A percentile compares a stretch with the other conserved stretches of the same genome.
These are phyloP conservation scores for Ilex paraguariensis DNA, from an alignment of 305 asterid genomes.

Conservation along the genomic window DNA sequence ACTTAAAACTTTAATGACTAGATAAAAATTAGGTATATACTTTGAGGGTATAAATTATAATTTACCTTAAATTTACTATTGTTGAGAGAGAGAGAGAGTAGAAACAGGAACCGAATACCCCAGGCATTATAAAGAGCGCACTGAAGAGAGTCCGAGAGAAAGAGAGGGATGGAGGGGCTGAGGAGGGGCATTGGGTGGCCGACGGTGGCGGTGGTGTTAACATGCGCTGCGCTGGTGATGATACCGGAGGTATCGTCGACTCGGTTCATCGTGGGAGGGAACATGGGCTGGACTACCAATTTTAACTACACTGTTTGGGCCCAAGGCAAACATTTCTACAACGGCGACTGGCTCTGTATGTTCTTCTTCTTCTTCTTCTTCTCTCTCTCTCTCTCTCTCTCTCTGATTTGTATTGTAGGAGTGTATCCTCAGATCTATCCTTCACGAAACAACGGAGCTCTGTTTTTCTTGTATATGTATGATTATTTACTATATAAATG, in stretches of 20 bases:
- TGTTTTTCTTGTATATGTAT: not conserved
- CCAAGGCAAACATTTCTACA: slow-evolving; percentile 45
- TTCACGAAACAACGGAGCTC: not conserved
- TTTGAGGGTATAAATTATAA: no score
- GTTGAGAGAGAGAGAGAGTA: no score
- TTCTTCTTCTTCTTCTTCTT: not conserved
- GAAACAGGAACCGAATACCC: no score
- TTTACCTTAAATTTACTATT: no score
- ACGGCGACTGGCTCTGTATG: slow-evolving; percentile 84
- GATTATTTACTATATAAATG: not conserved
- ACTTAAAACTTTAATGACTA: no score
- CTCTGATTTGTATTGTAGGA: not conserved
- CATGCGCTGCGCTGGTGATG: slow-evolving; percentile 44
- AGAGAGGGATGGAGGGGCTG: slow-evolving; percentile 21
- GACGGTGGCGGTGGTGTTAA: slow-evolving; percentile 33
- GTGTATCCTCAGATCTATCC: not conserved
- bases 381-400: slow-evolving; percentile 4
- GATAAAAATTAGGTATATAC: no score
- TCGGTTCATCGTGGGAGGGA: slow-evolving; percentile 50
- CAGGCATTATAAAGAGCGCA: not conserved
- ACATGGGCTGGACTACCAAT: slow-evolving; percentile 45
- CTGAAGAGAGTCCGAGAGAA: not conserved
- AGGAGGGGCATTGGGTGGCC: slow-evolving; percentile 20
- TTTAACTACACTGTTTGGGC: slow-evolving; percentile 72
- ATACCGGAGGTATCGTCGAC: slow-evolving; percentile 54